Conservation (phyloP, 768 basidiomycete species). For the Hysterangium stoloniferum region DNA sequence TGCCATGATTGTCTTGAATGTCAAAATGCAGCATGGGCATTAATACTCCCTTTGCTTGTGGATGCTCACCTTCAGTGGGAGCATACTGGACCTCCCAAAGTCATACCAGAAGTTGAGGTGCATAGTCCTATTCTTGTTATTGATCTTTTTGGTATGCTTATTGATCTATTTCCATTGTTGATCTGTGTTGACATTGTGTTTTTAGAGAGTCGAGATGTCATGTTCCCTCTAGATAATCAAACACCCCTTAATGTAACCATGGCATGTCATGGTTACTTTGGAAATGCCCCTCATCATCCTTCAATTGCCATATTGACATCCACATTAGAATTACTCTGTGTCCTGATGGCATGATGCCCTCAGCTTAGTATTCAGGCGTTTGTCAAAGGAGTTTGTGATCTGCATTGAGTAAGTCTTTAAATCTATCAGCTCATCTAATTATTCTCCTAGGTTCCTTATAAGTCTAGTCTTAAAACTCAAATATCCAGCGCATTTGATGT, state of each 20-base stretch:
- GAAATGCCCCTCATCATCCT: conserved; percentile 15
- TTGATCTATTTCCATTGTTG: not conserved
- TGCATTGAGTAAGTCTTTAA: conserved; percentile 17
- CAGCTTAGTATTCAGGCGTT: conserved; percentile 22
- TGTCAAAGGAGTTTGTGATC: conserved; percentile 22
- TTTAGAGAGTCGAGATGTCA: not conserved
- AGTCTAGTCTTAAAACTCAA: conserved; percentile 14
- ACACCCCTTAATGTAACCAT: conserved; percentile 16
- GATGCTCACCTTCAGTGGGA: not conserved
- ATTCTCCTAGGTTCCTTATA: conserved; percentile 22
- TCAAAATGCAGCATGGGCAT: not conserved
- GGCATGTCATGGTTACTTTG: conserved; percentile 18
- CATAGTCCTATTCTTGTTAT: not conserved
- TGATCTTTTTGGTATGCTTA: not conserved
- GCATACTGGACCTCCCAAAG: not conserved
- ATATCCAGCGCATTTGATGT: conserved; percentile 29
- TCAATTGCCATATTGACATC: conserved; percentile 16
- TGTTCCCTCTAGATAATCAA: not conserved
- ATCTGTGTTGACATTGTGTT: too few species aligned
- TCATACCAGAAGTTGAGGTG: not conserved
- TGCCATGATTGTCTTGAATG: not conserved
- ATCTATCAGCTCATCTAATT: not conserved
- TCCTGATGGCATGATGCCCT: not conserved
- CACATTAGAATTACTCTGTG: conserved; percentile 10
- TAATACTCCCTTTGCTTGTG: not conserved